phyloP scores from a whole-genome alignment of 805 yeast species.

The Spathaspora boniae region DNA sequence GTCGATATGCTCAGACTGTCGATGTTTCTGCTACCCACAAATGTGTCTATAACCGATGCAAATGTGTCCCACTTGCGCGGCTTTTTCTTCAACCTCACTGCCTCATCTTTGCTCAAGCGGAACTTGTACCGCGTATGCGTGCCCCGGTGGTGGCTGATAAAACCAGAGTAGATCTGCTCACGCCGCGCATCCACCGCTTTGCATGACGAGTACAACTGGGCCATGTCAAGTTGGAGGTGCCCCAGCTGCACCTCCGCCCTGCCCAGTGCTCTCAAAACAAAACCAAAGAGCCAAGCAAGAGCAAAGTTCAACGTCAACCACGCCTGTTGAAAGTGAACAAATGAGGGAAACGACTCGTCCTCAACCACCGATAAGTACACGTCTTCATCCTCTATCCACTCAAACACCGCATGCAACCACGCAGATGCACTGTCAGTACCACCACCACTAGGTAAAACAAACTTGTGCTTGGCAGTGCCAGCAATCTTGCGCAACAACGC shows the following conservation, averaged over 20 bases:
- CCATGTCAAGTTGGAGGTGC: no score
- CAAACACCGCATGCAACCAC: conserved; percentile 3
- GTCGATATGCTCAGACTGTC: no score
- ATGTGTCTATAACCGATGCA: conserved; percentile 2
- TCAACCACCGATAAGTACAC: conserved; percentile 12
- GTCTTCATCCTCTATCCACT: conserved; percentile 5
- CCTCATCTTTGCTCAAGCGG: background rate
- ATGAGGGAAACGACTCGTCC: conserved; percentile 17
- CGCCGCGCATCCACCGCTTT: no score
- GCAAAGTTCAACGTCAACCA: conserved; percentile 25
- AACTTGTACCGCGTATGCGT: conserved; percentile 1
- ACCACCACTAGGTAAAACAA: no score
- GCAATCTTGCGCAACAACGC: conserved; percentile 9
- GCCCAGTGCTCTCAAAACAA: conserved; percentile 8
- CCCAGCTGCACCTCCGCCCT: no score
- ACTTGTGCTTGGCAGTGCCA: background rate
- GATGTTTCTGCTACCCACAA: background rate
- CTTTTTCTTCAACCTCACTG: background rate
- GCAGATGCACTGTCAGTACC: no score
- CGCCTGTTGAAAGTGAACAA: conserved; percentile 17
- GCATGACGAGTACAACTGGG: no score
- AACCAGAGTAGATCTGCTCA: background rate
- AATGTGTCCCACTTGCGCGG: conserved; percentile 4
- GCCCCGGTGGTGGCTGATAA: background rate
- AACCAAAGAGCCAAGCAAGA: conserved; percentile 20